Base-by-base conservation (phyloP, 176 grass and related monocot species). In the Aegilops bicornis region DNA sequence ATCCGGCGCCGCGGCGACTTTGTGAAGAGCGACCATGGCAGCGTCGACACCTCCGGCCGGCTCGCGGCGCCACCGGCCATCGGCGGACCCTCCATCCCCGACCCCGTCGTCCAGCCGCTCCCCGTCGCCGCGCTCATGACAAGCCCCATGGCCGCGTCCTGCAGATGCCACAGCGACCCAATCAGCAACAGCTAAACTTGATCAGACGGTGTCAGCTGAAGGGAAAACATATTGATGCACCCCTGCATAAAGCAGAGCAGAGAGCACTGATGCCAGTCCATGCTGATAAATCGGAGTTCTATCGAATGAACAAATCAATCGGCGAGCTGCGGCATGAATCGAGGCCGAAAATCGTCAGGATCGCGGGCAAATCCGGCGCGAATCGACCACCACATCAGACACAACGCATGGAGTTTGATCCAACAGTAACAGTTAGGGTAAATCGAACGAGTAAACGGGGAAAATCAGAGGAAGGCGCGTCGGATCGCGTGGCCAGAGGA, bases 21-120 rank as follows among this genome's bases (percentile, higher is more conserved):
- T 8, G 96, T 98, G 86, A 95, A 98, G 48, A 98, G 93, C 1
- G 96, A 95, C 96, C 96, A 98, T 4, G 96, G 96, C 23, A 98
- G 93, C 29, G 96, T 95, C 0, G 90, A 92, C 27, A 94, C 70
- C 79, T 83, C 80, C 2, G 84, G 74, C 59, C 87, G 79, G 50
- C 86, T 81, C 25, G 63, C 37, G 1, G 70, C 84, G 43, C 89
- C 84, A 43, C 89, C 89, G 3, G 95, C 89, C 3, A 59, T 35
- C 0, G 93, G 90, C 10, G 96, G 96, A 1, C 93, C 96, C 72
- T 98, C 96, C 96, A 98, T 98, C 16, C 96, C 96, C 2, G 96
- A 98, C 14, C 96, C 96, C 19, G 96, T 98, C 29, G 96, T 98
- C 96, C 96, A 98, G 30, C 96, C 96, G n/a, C 91, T 91, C 14